Evolutionary conservation across 163 green algal species (phyloP), one percentile per base, ranked within the genome.

Genomic region (Prototheca stagnorum): DNA sequence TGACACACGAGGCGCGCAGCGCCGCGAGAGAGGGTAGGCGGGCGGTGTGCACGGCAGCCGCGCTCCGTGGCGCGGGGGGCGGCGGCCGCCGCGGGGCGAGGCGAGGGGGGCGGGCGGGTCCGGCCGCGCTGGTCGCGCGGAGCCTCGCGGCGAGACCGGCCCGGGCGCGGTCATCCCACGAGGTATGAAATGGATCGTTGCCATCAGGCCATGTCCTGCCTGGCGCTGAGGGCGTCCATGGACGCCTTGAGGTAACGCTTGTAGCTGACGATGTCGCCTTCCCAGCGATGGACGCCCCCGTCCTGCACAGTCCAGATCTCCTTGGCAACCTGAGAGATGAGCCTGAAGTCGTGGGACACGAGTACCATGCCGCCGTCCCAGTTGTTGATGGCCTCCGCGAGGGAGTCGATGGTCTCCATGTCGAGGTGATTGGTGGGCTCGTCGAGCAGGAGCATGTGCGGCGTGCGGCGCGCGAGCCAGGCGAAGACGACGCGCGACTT

Each of bases 341-440:
- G 71, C 5, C 85, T 62, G 77, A 96, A 95, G 71, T 96, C 87
- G 58, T 96, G 88, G 11, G 58, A 82, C n/a, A 97, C 88, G 31
- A 97, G 75, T 48, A 97, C 82, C 55, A 97, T 44, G 39, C 88
- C 88, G 27, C 88, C 88, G 55, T 95, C 80, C 77, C 78, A 92
- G 33, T 75, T 59, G 55, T 93, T 94, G 67, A 96, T 88, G 21
- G 83, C 88, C 14, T 72, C 57, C 4, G 85, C 85, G 19, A 95
- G 64, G 16, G 76, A 81, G 59, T 91, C 80, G 59, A 95, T 93
- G 26, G 76, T 79, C 66, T 95, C 84, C 43, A 95, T 88, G 63
- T 96, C 85, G 49, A 95, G 58, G 65, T 93, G 85, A 64, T 95
- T 95, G 35, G 84, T 96, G 28, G 82, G 81, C 59, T 80, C 81